phyloP scores from a whole-genome alignment of 148 eudicot genomes.

The Cornus florida region DNA sequence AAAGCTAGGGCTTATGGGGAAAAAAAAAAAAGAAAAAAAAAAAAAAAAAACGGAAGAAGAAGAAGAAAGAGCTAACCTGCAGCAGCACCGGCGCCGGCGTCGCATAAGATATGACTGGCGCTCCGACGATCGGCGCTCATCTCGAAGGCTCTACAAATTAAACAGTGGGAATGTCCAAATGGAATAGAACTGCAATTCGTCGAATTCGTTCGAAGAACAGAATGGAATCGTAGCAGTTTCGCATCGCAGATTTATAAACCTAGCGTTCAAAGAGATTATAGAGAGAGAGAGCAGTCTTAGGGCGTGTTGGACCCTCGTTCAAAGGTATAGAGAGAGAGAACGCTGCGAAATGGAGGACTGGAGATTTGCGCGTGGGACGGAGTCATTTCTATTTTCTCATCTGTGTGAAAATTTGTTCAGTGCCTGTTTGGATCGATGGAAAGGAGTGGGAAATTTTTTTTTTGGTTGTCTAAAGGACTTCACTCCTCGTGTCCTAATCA shows the following conservation, averaged over 20 bases:
- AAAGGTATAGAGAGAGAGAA: not conserved
- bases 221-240: not conserved
- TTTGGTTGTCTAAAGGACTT: too few relatives aligned
- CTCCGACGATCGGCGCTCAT: slow-evolving; percentile 41
- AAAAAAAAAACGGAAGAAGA: too few relatives aligned
- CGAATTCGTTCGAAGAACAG: not conserved
- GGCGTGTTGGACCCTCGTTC: slow-evolving; percentile 5
- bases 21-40: not conserved
- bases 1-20: not conserved
- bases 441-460: too few relatives aligned
- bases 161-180: not conserved
- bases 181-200: not conserved
- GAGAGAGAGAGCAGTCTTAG: slow-evolving; percentile 3
- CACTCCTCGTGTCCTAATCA: too few relatives aligned
- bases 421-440: too few relatives aligned
- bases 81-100: slow-evolving; percentile 80
- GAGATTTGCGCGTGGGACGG: not conserved
- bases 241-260: slow-evolving; percentile 5
- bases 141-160: not conserved
- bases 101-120: slow-evolving; percentile 41
- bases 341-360: not conserved
- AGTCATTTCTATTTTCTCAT: too few relatives aligned
- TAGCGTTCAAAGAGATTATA: not conserved
- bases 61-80: slow-evolving; percentile 40
- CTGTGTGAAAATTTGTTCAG: too few relatives aligned